Evolutionary conservation across 768 basidiomycete species (phyloP).

Genomic region (Tricholoma terreum): DNA sequence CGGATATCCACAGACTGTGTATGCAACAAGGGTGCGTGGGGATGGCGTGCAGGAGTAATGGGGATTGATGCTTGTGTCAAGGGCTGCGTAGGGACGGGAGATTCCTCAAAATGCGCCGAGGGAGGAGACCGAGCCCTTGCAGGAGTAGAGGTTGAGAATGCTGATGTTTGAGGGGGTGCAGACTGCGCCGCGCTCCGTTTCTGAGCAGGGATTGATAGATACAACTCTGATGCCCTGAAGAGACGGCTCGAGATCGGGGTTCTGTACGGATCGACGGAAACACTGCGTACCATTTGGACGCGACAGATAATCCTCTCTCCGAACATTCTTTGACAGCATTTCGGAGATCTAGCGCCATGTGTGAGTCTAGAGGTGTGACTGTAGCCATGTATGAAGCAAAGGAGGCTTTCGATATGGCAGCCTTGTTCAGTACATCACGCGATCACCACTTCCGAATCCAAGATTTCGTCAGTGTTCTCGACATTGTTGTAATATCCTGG

Average conservation of each 20-base stretch:
- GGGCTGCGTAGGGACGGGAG: constrained; percentile 31
- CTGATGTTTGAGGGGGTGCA: constrained; percentile 21
- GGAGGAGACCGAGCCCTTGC: constrained; percentile 44
- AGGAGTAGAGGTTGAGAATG: constrained; percentile 61
- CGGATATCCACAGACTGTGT: constrained; percentile 31
- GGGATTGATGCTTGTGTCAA: constrained; percentile 26
- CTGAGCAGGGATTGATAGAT: constrained; percentile 53
- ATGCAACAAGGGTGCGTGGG: constrained; percentile 34
- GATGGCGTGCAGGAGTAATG: constrained; percentile 27
- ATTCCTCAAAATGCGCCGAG: constrained; percentile 35
- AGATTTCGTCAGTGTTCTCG: no score
- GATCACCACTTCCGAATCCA: no score
- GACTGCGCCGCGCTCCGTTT: constrained; percentile 37
- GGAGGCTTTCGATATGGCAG: no score
- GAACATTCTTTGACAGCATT: constrained; percentile 68
- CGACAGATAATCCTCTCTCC: constrained; percentile 64
- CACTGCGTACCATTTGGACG: constrained; percentile 70
- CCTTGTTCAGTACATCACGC: no score
- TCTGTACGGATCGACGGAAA: background rate
- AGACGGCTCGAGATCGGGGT: background rate
- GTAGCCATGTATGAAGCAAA: constrained; percentile 15
- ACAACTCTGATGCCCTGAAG: constrained; percentile 72
- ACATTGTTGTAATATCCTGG: no score
- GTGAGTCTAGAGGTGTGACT: constrained; percentile 32
- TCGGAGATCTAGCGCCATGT: constrained; percentile 55